Evolutionary conservation across 2,329 filamentous ascomycete species (phyloP).

Genomic region (Colletotrichum musae): DNA sequence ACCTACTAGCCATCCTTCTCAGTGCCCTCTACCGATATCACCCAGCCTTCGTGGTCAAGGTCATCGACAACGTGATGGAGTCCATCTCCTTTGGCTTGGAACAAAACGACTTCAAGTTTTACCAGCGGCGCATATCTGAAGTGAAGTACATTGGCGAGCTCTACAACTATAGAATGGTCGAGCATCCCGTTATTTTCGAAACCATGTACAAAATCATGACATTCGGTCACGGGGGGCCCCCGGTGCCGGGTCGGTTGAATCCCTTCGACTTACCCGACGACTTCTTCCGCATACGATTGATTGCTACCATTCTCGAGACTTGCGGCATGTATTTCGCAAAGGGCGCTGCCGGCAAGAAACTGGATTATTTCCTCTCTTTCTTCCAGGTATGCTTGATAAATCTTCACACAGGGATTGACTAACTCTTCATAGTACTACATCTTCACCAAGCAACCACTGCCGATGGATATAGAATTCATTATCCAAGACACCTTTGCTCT

Average conservation of each 20-base stretch:
- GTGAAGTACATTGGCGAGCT: constrained; percentile 97
- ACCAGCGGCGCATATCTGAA: constrained; percentile 93
- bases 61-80: constrained; percentile 93
- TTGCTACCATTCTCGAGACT: constrained; percentile 91
- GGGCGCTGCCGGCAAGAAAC: constrained; percentile 93
- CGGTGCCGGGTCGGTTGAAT: constrained; percentile 82
- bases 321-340: constrained; percentile 97
- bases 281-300: constrained; percentile 93
- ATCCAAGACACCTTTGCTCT: constrained; percentile 91
- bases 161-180: constrained; percentile 97
- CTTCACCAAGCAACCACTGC: constrained; percentile 87
- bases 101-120: constrained; percentile 97
- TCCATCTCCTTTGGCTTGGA: constrained; percentile 90
- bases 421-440: constrained; percentile 83
- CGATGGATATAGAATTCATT: constrained; percentile 98
- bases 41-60: constrained; percentile 88
- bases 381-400: constrained; percentile 75
- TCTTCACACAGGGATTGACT: background rate
- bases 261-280: constrained; percentile 91
- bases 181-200: constrained; percentile 96
- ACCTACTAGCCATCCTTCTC: constrained; percentile 90
- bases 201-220: constrained; percentile 94
- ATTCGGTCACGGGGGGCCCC: constrained; percentile 91
- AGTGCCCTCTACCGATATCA: constrained; percentile 93
- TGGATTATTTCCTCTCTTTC: constrained; percentile 97